Evolutionary conservation across 257 asterid species (phyloP), one percentile per base, ranked within the genome.

Genomic region (Nicotiana obtusifolia): DNA sequence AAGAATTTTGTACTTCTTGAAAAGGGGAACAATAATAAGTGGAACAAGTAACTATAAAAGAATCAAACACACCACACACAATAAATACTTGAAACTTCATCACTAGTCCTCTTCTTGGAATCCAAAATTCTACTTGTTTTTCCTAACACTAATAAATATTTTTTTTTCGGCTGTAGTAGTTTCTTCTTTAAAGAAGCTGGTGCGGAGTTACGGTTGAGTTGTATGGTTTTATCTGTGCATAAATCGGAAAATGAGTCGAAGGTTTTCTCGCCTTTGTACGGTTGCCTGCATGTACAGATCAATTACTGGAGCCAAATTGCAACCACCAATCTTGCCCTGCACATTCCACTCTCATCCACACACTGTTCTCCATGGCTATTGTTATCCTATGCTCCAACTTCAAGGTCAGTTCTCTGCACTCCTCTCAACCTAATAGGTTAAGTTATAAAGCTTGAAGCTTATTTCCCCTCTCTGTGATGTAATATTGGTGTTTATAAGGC

Each of bases 401-500:
- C 91, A 86, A 87, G 93, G 94, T 89, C 11, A 26, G 84, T 20
- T 19, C 2, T 20, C 60, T 5, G 64, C 19, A 16, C 7, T 11
- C 47, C 24, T 44, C 22, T 57, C 10, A 37, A 64, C 30, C 64
- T 47, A 47, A 47, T 47, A 47, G 41, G 20, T 44, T 20, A 71
- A 44, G 35, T 71, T 6, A 71, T 44, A 20, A 33, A 44, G 37
- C 59, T 41, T 53, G 0, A 71, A 20, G 20, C 22, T 9, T 4
- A 20, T 13, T 71, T 22, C 22, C 15, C 35, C 13, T 11, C 35
- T 9, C 59, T 64, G 14, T 62, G 4, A n/a, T 4, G 57, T 47
- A 56, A 16, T 22, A 5, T 1, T 10, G 64, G 79, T 10, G 52
- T 47, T 49, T 80, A 15, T 47, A 73, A 15, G 37, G 78, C 60